These are phyloP conservation scores for Pseudocercospora cruenta DNA, from an alignment of 2,329 filamentous ascomycete species.

Conservation along the genomic window DNA sequence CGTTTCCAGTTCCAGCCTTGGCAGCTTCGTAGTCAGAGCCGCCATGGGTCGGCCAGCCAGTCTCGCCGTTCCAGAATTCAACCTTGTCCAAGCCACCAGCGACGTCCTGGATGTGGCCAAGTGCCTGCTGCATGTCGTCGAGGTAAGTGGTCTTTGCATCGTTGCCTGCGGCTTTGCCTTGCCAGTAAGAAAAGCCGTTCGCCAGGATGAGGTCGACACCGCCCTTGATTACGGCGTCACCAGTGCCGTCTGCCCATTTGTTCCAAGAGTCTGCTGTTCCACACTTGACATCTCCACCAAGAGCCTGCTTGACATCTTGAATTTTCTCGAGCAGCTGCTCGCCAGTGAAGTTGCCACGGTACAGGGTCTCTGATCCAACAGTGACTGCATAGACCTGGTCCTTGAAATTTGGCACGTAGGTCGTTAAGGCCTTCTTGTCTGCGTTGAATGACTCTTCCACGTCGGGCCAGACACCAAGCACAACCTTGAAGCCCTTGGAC, in stretches of 20 bases:
- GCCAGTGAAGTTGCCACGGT: constrained; percentile 69
- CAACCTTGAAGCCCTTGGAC: constrained; percentile 65
- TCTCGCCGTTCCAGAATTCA: constrained; percentile 72
- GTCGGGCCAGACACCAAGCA: constrained; percentile 73
- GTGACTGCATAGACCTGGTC: constrained; percentile 69
- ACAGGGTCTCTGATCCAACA: constrained; percentile 71
- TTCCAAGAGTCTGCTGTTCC: constrained; percentile 76
- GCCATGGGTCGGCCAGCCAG: constrained; percentile 65
- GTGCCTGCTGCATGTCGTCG: constrained; percentile 67
- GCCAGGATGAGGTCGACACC: constrained; percentile 65
- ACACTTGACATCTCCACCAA: constrained; percentile 59
- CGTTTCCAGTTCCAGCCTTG: constrained; percentile 62
- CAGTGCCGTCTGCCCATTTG: constrained; percentile 70
- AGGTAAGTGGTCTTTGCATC: constrained; percentile 66
- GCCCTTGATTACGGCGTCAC: constrained; percentile 63
- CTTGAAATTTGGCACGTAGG: constrained; percentile 54
- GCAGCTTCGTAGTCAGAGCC: constrained; percentile 66
- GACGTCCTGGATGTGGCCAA: constrained; percentile 63
- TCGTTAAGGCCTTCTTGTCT: constrained; percentile 63
- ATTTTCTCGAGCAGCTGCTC: constrained; percentile 64
- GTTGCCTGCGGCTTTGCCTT: constrained; percentile 54
- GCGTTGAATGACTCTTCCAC: constrained; percentile 63
- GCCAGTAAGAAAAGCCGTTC: constrained; percentile 76
- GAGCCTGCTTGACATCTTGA: constrained; percentile 59
- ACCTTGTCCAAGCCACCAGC: constrained; percentile 59